These are phyloP conservation scores for Nidula niveotomentosa DNA, from an alignment of 1,284 basidiomycete genomes.

Conservation along the genomic window DNA sequence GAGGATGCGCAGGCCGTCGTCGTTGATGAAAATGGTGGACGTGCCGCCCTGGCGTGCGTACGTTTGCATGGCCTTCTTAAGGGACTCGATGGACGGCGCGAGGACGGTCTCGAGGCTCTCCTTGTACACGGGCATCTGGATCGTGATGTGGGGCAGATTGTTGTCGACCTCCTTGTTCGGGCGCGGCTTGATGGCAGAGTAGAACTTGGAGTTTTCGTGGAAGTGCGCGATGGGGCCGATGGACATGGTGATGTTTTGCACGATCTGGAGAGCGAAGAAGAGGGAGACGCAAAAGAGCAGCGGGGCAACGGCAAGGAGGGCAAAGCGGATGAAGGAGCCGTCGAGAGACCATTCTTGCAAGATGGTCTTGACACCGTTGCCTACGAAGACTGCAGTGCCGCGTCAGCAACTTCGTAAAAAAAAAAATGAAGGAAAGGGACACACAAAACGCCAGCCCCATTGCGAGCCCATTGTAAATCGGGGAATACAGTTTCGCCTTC, in stretches of 20 bases:
- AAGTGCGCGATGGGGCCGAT: constrained; percentile 77
- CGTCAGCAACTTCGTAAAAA: background rate
- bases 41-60: constrained; percentile 83
- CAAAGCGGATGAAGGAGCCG: constrained; percentile 59
- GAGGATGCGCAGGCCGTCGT: constrained; percentile 72
- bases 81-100: constrained; percentile 71
- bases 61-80: constrained; percentile 86
- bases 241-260: constrained; percentile 65
- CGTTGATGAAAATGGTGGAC: constrained; percentile 73
- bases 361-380: constrained; percentile 49
- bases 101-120: constrained; percentile 64
- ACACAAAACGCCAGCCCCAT: constrained; percentile 59
- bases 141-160: constrained; percentile 71
- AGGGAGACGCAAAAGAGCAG: constrained; percentile 73
- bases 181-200: constrained; percentile 58
- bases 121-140: constrained; percentile 85
- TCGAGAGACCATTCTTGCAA: constrained; percentile 71
- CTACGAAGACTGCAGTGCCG: constrained; percentile 44
- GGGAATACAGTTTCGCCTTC: constrained; percentile 55
- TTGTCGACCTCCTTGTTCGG: constrained; percentile 57
- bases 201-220: constrained; percentile 70
- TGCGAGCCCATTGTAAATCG: constrained; percentile 77
- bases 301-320: constrained; percentile 59
- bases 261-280: constrained; percentile 68
- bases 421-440: constrained; percentile 9